A percentile compares a stretch with the other conserved stretches of the same genome.
These are phyloP conservation scores for Mucuna pruriens DNA, from an alignment of 306 rosid genomes.

Conservation along the genomic window DNA sequence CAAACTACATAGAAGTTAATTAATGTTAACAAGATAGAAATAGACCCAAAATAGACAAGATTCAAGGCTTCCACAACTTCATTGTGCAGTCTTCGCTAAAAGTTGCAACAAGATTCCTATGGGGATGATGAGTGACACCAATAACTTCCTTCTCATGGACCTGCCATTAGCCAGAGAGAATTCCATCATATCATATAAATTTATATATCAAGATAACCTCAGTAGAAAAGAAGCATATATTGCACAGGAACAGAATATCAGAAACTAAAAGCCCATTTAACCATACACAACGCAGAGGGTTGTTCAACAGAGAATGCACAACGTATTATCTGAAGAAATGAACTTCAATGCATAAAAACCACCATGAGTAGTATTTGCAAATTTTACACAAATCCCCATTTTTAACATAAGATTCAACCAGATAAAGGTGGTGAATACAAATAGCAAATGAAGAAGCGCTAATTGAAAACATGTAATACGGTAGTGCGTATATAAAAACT, in stretches of 20 bases:
- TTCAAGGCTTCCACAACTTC: slow-evolving; percentile 96
- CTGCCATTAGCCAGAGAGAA: slow-evolving; percentile 48
- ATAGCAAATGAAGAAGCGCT: background rate
- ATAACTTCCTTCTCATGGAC: slow-evolving; percentile 96
- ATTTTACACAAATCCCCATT: background rate
- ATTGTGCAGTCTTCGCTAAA: slow-evolving; percentile 86
- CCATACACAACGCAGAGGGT: background rate
- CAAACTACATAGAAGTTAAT: slow-evolving; percentile 15
- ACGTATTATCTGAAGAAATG: background rate
- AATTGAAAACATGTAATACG: background rate
- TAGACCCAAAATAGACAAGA: background rate
- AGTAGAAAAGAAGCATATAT: background rate
- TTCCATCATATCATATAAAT: background rate
- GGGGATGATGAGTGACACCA: slow-evolving; percentile 95
- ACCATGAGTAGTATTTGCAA: background rate
- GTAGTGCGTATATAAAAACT: background rate
- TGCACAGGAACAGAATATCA: background rate
- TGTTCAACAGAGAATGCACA: slow-evolving; percentile 6
- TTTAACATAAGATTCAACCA: background rate
- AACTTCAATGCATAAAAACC: background rate
- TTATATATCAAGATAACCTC: background rate
- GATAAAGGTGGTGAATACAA: background rate
- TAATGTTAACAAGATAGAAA: slow-evolving; percentile 11
- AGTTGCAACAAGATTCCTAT: slow-evolving; percentile 94
- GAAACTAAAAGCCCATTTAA: background rate